Evolutionary conservation across 2,329 filamentous ascomycete species (phyloP).

Genomic region (Talaromyces sp.): DNA sequence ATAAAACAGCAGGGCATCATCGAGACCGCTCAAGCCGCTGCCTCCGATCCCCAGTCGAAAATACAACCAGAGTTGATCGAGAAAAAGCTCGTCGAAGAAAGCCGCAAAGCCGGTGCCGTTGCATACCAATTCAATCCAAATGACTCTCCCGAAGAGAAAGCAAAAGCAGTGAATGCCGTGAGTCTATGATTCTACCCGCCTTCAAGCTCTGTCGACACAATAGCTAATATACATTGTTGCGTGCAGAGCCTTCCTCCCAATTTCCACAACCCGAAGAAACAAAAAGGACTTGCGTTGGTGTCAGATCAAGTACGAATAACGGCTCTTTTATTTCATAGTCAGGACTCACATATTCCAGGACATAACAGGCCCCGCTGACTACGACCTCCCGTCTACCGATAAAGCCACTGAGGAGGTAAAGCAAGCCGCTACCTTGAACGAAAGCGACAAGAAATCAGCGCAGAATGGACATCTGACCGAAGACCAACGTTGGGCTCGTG

Average conservation of each 20-base stretch:
- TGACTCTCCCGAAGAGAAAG: conserved; percentile 79
- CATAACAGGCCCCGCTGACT: conserved; percentile 64
- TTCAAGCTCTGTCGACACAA: neutral
- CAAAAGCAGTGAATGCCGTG: conserved; percentile 72
- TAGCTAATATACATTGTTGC: neutral
- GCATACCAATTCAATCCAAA: conserved; percentile 86
- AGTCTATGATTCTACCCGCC: conserved; percentile 28
- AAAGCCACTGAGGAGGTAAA: conserved; percentile 57
- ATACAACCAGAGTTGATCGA: conserved; percentile 70
- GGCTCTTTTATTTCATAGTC: neutral
- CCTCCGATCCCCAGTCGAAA: conserved; percentile 60
- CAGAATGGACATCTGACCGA: conserved; percentile 50
- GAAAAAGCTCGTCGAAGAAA: conserved; percentile 70
- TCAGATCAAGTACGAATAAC: conserved; percentile 63
- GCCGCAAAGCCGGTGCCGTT: conserved; percentile 70
- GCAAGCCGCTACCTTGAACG: conserved; percentile 49
- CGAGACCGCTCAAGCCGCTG: conserved; percentile 61
- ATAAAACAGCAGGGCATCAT: conserved; percentile 77
- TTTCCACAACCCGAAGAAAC: conserved; percentile 54
- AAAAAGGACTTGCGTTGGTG: conserved; percentile 53
- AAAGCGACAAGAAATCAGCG: conserved; percentile 49
- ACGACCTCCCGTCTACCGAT: conserved; percentile 73
- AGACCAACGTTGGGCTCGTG: conserved; percentile 55
- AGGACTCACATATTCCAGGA: conserved; percentile 44
- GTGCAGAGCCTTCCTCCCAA: conserved; percentile 60